Conservation (phyloP, 257 asterid genomes). For the Gentiana macrophylla region DNA sequence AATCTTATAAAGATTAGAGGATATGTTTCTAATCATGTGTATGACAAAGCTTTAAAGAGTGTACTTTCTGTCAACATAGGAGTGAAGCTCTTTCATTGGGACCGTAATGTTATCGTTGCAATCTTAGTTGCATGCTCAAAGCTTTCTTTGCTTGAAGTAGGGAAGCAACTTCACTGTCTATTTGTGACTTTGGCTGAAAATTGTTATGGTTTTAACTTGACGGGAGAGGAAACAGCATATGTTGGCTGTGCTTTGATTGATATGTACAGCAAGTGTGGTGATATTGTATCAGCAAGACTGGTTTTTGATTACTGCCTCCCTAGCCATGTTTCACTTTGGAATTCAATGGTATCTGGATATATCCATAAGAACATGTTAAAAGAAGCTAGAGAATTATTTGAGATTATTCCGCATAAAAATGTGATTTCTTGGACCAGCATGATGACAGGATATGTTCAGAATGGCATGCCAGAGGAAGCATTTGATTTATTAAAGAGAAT, state of each 20-base stretch:
- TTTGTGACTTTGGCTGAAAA: slow-evolving; percentile 14
- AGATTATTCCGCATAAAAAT: slow-evolving; percentile 25
- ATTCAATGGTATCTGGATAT: slow-evolving; percentile 26
- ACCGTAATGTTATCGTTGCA: slow-evolving; percentile 24
- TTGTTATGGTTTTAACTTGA: background rate
- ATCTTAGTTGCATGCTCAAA: slow-evolving; percentile 24
- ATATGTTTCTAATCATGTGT: slow-evolving; percentile 16
- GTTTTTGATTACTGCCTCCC: slow-evolving; percentile 23
- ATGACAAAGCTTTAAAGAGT: slow-evolving; percentile 18
- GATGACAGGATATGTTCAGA: slow-evolving; percentile 30
- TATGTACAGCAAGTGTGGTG: slow-evolving; percentile 30
- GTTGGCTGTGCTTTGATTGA: slow-evolving; percentile 31
- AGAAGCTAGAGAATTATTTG: slow-evolving; percentile 23
- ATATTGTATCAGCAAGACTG: slow-evolving; percentile 16
- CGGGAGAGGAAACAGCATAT: slow-evolving; percentile 12
- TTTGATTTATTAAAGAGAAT: slow-evolving; percentile 20
- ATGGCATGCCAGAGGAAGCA: slow-evolving; percentile 18
- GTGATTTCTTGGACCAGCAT: slow-evolving; percentile 37
- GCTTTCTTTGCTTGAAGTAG: slow-evolving; percentile 22
- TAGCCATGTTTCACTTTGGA: slow-evolving; percentile 22
- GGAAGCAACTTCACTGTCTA: slow-evolving; percentile 34
- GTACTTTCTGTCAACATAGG: slow-evolving; percentile 7
- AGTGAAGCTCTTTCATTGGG: slow-evolving; percentile 16
- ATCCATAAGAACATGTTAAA: slow-evolving; percentile 17
- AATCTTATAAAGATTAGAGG: slow-evolving; percentile 29